phyloP scores from a whole-genome alignment of 208 protist species.

The Baffinella frigidus region DNA sequence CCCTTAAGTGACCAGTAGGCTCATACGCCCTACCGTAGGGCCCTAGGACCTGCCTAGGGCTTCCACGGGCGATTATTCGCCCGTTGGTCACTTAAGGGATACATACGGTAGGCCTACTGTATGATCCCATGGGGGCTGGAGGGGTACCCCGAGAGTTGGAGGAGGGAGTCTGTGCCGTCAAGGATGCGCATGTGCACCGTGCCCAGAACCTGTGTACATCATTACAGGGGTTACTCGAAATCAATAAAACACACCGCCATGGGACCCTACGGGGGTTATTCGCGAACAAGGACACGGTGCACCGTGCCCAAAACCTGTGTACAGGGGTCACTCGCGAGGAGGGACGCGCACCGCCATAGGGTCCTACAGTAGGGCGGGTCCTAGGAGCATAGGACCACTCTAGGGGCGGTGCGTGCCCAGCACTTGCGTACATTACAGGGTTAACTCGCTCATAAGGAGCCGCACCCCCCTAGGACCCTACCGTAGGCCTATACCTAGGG shows the following conservation, averaged over 20 bases:
- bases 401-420: too few relatives aligned
- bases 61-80: too few relatives aligned
- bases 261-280: not conserved
- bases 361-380: not conserved
- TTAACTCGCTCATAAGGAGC: too few relatives aligned
- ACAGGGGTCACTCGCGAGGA: not conserved
- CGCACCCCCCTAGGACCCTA: too few relatives aligned
- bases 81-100: too few relatives aligned
- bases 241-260: too few relatives aligned
- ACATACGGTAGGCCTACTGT: too few relatives aligned
- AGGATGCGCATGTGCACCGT: slow-evolving; percentile 78
- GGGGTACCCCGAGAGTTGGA: slow-evolving; percentile 80
- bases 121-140: not conserved
- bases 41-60: too few relatives aligned
- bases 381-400: too few relatives aligned
- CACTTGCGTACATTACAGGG: too few relatives aligned
- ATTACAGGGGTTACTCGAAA: not conserved
- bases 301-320: not conserved
- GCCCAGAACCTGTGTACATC: slow-evolving; percentile 76
- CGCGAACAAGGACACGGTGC: not conserved
- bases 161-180: slow-evolving; percentile 77
- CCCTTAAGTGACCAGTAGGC: not conserved
- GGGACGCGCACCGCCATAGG: not conserved
- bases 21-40: not conserved
- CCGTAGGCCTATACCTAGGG: too few relatives aligned